phyloP scores from a whole-genome alignment of 257 asterid species.

The Gardenia jasminoides region DNA sequence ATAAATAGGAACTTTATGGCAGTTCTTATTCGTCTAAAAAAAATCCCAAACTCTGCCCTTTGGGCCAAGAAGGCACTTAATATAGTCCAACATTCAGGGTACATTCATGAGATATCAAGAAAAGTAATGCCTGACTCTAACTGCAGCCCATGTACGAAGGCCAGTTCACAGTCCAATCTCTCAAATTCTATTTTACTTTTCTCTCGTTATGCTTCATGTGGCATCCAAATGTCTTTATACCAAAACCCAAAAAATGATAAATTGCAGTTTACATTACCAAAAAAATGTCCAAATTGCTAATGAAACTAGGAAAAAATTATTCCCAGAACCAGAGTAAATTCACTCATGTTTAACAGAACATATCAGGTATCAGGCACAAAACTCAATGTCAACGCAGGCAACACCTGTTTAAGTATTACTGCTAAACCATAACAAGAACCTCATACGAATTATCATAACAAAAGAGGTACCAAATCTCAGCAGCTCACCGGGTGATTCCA shows the following conservation, averaged over 20 bases:
- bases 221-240: no score
- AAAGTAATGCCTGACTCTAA: no score
- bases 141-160: background rate
- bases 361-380: no score
- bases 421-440: background rate
- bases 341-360: no score
- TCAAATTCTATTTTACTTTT: no score
- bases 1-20: background rate
- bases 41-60: background rate
- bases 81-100: background rate
- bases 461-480: background rate
- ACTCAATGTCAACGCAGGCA: background rate
- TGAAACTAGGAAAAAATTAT: no score
- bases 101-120: background rate
- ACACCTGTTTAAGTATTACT: background rate
- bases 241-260: no score
- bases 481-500: constrained; percentile 34
- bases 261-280: no score
- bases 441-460: background rate
- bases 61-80: background rate
- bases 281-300: no score
- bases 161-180: no score
- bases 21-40: background rate
- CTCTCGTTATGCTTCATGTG: no score
- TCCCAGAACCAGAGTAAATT: no score